Base-by-base conservation (phyloP, 2,329 filamentous ascomycete genomes). In the Alternaria angustiovoidea region DNA sequence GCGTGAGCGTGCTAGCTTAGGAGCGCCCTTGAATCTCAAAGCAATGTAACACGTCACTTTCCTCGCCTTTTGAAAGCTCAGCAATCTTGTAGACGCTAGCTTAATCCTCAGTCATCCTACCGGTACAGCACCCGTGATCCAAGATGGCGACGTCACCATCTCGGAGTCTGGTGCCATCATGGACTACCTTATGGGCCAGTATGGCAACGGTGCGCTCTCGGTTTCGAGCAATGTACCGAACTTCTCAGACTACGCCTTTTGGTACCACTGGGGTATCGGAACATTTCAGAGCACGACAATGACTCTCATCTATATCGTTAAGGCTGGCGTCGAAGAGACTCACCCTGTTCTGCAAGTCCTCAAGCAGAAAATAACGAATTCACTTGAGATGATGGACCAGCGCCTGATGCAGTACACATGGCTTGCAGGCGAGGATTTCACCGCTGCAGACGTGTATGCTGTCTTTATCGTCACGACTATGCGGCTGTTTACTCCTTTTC, bases 361-460 rank as follows among this genome's bases (percentile, higher is more conserved):
- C 11, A 39, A 18, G n/a, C n/a, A 39, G 12, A 39, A 18, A 14
- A 18, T 18, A 39, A 39, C 36, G 9, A 18, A 18, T 11, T 7
- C n/a, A 39, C 36, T 39, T 5, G 36, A 39, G 6, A 39, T 39
- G 36, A 18, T 39, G 8, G 9, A 39, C 4, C 36, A 81, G 5
- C 76, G 84, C 12, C 69, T 90, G 4, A 68, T 62, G 4, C 59
- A 77, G 1, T 82, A 78, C 42, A 72, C 79, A 18, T 91, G 83
- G 81, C 75, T 91, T 20, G 87, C 84, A 0, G 89, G 88, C 2
- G 76, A 82, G 0, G 80, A 87, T 51, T 85, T 91, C 59, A 89
- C 86, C 0, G 86, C 80, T 2, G 89, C 88, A 0, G 89, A 91
- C 75, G 80, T 89, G 51, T 89, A 90, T 86, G 78, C 77, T 9